Evolutionary conservation across 345 rosid species (phyloP).

Genomic region (Eucalyptus melliodora): DNA sequence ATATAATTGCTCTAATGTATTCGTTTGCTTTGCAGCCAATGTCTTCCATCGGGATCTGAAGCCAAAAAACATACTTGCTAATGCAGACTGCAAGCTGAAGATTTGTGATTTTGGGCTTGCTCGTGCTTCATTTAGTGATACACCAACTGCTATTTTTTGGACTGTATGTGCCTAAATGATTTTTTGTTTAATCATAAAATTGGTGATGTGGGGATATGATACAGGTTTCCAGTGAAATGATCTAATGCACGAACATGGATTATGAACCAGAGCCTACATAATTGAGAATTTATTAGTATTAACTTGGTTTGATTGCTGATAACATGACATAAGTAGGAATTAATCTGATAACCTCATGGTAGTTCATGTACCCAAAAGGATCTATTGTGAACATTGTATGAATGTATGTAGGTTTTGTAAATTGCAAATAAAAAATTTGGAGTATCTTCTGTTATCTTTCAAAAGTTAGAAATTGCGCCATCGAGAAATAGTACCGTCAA

Average conservation of each 20-base stretch:
- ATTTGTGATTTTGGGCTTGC: slow-evolving; percentile 98
- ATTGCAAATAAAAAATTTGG: not conserved
- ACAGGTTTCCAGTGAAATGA: not conserved
- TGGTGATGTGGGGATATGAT: not conserved
- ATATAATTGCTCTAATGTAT: not conserved
- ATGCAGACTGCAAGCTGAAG: slow-evolving; percentile 95
- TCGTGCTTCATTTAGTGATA: slow-evolving; percentile 83
- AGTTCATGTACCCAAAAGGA: not conserved
- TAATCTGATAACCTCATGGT: not conserved
- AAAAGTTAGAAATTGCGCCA: not conserved
- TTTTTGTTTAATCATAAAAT: not conserved
- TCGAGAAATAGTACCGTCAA: not conserved
- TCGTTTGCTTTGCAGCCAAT: slow-evolving; percentile 40
- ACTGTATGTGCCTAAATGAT: slow-evolving; percentile 55
- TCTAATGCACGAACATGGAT: not conserved
- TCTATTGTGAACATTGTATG: not conserved
- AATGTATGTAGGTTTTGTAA: not conserved
- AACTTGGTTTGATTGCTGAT: not conserved
- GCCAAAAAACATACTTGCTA: slow-evolving; percentile 94
- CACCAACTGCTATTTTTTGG: slow-evolving; percentile 98
- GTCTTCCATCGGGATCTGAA: slow-evolving; percentile 95
- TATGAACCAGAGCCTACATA: not conserved
- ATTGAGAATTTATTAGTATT: not conserved
- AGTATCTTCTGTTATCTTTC: not conserved
- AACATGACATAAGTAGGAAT: not conserved